phyloP scores from a whole-genome alignment of 1,284 basidiomycete species.

The Pisolithus thermaeus region DNA sequence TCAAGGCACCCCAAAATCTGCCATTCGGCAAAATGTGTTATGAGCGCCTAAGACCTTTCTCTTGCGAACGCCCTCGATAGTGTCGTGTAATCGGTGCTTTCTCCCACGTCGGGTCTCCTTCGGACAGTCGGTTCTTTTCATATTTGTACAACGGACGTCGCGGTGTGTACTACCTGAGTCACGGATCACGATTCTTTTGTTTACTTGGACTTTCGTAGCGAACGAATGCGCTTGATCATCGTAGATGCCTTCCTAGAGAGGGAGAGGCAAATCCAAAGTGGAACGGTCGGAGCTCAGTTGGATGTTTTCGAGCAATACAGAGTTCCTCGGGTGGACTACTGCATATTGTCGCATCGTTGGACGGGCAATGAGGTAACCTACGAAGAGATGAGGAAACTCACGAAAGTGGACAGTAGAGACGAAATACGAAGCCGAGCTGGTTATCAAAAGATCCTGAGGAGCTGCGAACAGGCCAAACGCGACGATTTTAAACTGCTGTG shows the following conservation, averaged over 20 bases:
- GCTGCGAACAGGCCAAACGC: slow-evolving; percentile 1
- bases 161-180: too few species aligned
- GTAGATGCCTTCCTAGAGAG: neutral
- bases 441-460: slow-evolving; percentile 2
- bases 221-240: neutral
- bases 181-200: too few species aligned
- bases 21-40: too few species aligned
- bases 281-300: neutral
- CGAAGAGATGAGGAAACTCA: neutral
- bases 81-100: too few species aligned
- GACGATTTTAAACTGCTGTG: slow-evolving; percentile 5
- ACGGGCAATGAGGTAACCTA: neutral
- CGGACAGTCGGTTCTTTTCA: too few species aligned
- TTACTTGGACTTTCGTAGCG: too few species aligned
- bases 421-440: neutral
- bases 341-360: neutral
- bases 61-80: too few species aligned
- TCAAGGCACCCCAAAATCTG: too few species aligned
- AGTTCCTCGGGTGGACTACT: neutral
- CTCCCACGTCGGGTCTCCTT: too few species aligned
- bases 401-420: neutral
- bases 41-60: too few species aligned
- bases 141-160: too few species aligned
- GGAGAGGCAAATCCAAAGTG: neutral
- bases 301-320: neutral